phyloP scores from a whole-genome alignment of 2,329 filamentous ascomycete genomes.

The Bipolaris gigantea region DNA sequence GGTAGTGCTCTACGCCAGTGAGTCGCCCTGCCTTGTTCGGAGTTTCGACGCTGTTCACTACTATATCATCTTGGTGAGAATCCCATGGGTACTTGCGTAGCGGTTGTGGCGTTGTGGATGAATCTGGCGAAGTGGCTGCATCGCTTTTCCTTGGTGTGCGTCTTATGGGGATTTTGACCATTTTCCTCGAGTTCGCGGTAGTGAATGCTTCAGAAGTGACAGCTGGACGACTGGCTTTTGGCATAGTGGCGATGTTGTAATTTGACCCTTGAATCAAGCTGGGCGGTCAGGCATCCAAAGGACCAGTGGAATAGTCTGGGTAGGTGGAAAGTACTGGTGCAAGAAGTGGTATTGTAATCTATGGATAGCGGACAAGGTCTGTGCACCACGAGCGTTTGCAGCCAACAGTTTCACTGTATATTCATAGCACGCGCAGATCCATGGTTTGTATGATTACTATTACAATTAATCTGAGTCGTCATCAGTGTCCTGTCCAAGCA shows the following conservation, averaged over 20 bases:
- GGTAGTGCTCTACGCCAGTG: conserved; percentile 12
- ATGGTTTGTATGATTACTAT: not conserved
- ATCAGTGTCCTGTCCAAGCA: conserved; percentile 42
- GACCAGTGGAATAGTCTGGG: not conserved
- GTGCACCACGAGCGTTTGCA: conserved; percentile 12
- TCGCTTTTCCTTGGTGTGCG: not conserved
- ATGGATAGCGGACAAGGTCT: not conserved
- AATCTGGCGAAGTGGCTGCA: not conserved
- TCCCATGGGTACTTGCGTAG: conserved; percentile 11
- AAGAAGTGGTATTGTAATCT: not conserved
- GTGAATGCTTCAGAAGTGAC: not conserved
- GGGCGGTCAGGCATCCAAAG: too few relatives aligned
- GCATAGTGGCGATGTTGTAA: not conserved
- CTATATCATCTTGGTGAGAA: conserved; percentile 17
- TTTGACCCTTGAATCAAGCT: too few relatives aligned
- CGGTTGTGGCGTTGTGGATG: not conserved
- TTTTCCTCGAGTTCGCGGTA: not conserved
- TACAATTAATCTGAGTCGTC: conserved; percentile 35
- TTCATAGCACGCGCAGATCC: not conserved
- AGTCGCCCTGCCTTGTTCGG: not conserved
- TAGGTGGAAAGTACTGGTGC: not conserved
- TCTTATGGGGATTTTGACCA: not conserved
- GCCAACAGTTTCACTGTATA: conserved; percentile 4
- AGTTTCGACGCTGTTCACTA: conserved; percentile 22
- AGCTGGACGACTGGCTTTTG: not conserved